These are phyloP conservation scores for Emmonsiellopsis sp. DNA, from an alignment of 2,329 filamentous ascomycete genomes.

Conservation along the genomic window DNA sequence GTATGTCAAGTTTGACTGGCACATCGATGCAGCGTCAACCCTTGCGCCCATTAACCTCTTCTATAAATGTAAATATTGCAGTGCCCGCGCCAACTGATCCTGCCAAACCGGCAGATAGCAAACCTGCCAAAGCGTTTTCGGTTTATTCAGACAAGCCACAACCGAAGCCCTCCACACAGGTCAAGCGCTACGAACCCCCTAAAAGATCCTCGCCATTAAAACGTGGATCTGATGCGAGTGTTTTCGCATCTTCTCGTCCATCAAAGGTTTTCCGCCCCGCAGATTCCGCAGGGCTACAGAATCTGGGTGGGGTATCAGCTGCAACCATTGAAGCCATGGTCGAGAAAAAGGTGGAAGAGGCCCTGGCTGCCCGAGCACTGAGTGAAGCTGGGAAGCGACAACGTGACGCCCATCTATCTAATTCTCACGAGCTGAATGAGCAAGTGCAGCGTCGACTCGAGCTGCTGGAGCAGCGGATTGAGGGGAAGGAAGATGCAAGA, in stretches of 20 bases:
- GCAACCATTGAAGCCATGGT: constrained; percentile 84
- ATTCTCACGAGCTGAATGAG: constrained; percentile 53
- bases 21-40: constrained; percentile 57
- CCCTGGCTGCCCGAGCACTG: constrained; percentile 64
- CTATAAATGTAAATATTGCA: constrained; percentile 61
- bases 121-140: constrained; percentile 72
- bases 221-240: constrained; percentile 24
- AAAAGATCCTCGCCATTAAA: constrained; percentile 36
- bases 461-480: constrained; percentile 75
- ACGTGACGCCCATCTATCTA: constrained; percentile 1
- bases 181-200: constrained; percentile 25
- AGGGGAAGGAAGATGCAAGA: constrained; percentile 62
- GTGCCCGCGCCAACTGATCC: constrained; percentile 42
- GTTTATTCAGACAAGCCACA: constrained; percentile 67
- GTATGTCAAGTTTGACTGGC: constrained; percentile 29
- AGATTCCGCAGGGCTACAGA: constrained; percentile 18
- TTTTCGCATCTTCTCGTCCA: constrained; percentile 28
- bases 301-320: constrained; percentile 44
- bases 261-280: constrained; percentile 38
- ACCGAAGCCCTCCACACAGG: constrained; percentile 35
- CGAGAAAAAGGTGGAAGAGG: constrained; percentile 82
- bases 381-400: constrained; percentile 44
- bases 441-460: constrained; percentile 74
- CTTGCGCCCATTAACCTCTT: constrained; percentile 64
- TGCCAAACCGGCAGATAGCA: constrained; percentile 48